These are phyloP conservation scores for Neurospora sp. DNA, from an alignment of 2,329 filamentous ascomycete genomes.

Conservation along the genomic window DNA sequence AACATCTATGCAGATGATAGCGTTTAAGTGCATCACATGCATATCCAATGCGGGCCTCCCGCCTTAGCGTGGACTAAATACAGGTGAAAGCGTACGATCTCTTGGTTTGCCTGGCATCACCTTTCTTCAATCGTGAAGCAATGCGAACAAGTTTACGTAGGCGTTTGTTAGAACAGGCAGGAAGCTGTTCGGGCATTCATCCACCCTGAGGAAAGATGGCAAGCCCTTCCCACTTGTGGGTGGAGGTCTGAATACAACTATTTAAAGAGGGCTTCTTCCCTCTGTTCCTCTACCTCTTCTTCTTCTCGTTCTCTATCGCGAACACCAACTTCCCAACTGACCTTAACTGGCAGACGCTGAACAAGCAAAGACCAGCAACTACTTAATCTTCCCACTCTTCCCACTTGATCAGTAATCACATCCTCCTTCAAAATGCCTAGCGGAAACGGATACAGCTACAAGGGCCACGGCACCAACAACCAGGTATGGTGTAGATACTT, in stretches of 20 bases:
- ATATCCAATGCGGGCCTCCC: not conserved
- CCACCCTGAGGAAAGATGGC: not conserved
- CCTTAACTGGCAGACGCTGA: not conserved
- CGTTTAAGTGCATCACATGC: not conserved
- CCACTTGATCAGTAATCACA: not conserved
- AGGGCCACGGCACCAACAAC: constrained; percentile 16
- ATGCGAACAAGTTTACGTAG: not conserved
- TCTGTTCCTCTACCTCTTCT: not conserved
- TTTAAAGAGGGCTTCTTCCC: not conserved
- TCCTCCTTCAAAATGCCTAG: constrained; percentile 13
- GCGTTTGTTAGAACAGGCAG: not conserved
- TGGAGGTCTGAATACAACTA: not conserved
- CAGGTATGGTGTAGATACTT: constrained; percentile 6
- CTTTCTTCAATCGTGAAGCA: not conserved
- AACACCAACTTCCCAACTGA: not conserved
- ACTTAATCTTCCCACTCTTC: not conserved
- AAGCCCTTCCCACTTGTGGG: not conserved
- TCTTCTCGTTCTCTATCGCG: not conserved
- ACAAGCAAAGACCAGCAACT: not conserved
- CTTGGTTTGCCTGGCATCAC: not conserved
- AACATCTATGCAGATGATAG: not conserved
- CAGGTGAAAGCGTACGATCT: not conserved
- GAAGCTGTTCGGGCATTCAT: not conserved
- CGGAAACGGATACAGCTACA: constrained; percentile 16
- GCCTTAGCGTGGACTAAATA: not conserved